Percentiles rank a stretch among this genome's conserved stretches.
phyloP scores from a whole-genome alignment of 2,329 filamentous ascomycete genomes.

The Ceratocystis variospora region DNA sequence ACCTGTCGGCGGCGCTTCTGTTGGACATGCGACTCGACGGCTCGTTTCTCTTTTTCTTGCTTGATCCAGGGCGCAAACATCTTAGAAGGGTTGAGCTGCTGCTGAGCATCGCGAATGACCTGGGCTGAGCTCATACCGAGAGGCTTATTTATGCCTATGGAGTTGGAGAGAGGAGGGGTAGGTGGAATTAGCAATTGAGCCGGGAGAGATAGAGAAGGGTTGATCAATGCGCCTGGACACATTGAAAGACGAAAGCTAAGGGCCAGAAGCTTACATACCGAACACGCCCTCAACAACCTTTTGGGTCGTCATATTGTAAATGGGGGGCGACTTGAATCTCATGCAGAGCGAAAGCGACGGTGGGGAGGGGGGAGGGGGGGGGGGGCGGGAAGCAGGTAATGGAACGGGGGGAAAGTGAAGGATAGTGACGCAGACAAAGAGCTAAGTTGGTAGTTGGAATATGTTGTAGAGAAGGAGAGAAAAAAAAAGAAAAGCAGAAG shows the following conservation, averaged over 20 bases:
- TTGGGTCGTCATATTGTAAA: constrained; percentile 40
- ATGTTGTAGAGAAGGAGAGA: neutral
- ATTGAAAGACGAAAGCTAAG: neutral
- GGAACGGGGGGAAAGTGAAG: neutral
- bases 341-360: constrained; percentile 11
- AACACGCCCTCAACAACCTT: constrained; percentile 44
- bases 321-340: constrained; percentile 2
- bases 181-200: neutral
- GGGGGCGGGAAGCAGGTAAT: too few species aligned
- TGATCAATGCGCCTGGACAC: neutral
- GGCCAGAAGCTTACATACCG: constrained; percentile 30
- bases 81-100: constrained; percentile 64
- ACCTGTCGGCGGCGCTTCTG: constrained; percentile 43
- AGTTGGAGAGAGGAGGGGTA: neutral
- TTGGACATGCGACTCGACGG: constrained; percentile 44
- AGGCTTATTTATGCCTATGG: constrained; percentile 80
- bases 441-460: neutral
- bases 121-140: constrained; percentile 75
- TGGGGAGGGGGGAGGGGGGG: neutral
- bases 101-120: constrained; percentile 76
- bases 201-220: neutral
- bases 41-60: constrained; percentile 42
- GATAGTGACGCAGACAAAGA: neutral
- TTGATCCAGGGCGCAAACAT: constrained; percentile 69
- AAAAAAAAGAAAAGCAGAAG: neutral